phyloP scores from a whole-genome alignment of 2,329 filamentous ascomycete species.

The Fusarium humuli region DNA sequence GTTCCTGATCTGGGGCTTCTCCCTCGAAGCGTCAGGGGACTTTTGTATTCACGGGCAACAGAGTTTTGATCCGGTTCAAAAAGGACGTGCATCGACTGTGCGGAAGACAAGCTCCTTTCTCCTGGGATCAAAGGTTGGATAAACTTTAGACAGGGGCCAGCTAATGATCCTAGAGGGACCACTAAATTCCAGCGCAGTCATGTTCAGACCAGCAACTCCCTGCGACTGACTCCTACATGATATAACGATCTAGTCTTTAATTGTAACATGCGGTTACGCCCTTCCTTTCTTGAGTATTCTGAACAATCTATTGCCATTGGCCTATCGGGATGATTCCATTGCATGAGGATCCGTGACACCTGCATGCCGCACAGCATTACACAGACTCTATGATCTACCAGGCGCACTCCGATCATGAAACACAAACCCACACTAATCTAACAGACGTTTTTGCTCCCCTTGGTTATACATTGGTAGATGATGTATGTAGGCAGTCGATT shows the following conservation, averaged over 20 bases:
- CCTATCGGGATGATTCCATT: conserved; percentile 26
- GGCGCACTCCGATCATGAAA: conserved; percentile 21
- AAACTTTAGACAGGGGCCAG: conserved; percentile 5
- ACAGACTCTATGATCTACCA: conserved; percentile 7
- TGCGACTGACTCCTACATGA: conserved; percentile 6
- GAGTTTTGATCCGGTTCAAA: conserved; percentile 10
- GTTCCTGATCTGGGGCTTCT: neutral
- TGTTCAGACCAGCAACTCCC: neutral
- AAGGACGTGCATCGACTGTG: conserved; percentile 5
- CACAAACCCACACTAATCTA: neutral
- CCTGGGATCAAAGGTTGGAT: neutral
- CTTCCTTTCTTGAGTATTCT: neutral
- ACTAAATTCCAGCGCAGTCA: conserved; percentile 8
- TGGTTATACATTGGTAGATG: neutral
- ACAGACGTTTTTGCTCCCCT: neutral
- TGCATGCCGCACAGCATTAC: neutral
- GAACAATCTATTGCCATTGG: neutral
- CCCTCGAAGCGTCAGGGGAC: neutral
- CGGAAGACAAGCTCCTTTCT: conserved; percentile 2
- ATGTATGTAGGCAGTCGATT: neutral
- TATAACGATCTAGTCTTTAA: neutral
- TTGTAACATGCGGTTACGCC: neutral
- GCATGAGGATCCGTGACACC: neutral
- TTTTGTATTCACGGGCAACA: neutral
- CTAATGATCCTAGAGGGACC: neutral